phyloP scores from a whole-genome alignment of 257 asterid genomes.

The Nicotiana otophora region DNA sequence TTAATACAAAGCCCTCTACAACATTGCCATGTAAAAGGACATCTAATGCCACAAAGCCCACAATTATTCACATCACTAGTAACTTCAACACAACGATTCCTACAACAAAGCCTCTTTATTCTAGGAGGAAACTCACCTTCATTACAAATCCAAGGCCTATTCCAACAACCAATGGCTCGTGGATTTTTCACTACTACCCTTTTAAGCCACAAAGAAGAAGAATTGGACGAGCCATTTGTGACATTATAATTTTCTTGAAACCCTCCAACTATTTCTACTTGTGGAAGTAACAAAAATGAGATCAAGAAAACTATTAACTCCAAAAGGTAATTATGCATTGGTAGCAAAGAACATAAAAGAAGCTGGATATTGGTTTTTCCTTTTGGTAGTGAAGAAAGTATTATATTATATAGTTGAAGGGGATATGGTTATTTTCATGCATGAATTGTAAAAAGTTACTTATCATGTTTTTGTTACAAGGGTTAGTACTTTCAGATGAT shows the following conservation, averaged over 20 bases:
- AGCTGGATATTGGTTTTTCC: background rate
- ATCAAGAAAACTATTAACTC: background rate
- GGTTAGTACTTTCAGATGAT: conserved; percentile 7
- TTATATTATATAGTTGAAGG: background rate
- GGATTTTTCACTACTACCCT: conserved; percentile 19
- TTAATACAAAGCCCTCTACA: conserved; percentile 50
- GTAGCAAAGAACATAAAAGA: background rate
- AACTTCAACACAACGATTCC: conserved; percentile 59
- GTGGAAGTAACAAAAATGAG: background rate
- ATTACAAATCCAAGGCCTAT: conserved; percentile 64
- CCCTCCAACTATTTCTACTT: background rate
- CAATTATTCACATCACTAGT: conserved; percentile 52
- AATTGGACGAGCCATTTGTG: conserved; percentile 20
- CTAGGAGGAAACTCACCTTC: conserved; percentile 19
- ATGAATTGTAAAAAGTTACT: background rate
- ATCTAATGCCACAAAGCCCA: conserved; percentile 56
- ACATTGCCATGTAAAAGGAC: conserved; percentile 61
- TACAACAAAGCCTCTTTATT: conserved; percentile 38
- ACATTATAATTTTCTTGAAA: conserved; percentile 11
- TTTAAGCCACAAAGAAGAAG: conserved; percentile 34
- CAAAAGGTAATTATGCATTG: background rate
- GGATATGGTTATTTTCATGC: conserved; percentile 5
- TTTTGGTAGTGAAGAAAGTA: background rate
- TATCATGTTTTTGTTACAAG: conserved; percentile 7
- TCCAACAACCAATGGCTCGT: conserved; percentile 43